Percentiles rank a stretch among this genome's conserved stretches.
phyloP scores from a whole-genome alignment of 768 basidiomycete species.

The Calocybe indica region DNA sequence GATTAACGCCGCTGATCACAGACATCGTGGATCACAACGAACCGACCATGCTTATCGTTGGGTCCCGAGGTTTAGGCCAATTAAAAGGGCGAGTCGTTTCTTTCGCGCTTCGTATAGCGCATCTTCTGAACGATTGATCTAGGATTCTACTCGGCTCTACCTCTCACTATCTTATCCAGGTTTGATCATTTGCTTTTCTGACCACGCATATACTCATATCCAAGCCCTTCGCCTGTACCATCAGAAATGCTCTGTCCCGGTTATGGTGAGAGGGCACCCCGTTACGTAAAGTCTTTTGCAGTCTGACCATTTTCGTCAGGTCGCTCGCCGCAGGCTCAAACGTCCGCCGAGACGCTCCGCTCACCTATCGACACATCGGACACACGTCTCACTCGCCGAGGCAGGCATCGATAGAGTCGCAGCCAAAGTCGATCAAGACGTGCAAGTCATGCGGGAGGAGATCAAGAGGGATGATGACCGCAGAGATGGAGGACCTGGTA shows the following conservation, averaged over 20 bases:
- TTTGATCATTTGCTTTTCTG: constrained; percentile 19
- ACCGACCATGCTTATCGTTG: constrained; percentile 91
- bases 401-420: constrained; percentile 86
- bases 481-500: constrained; percentile 30
- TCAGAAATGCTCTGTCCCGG: constrained; percentile 89
- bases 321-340: constrained; percentile 86
- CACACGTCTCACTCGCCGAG: constrained; percentile 81
- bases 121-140: neutral
- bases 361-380: constrained; percentile 75
- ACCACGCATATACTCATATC: neutral
- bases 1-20: constrained; percentile 11
- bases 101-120: neutral
- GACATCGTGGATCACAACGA: constrained; percentile 85
- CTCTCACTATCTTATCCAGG: constrained; percentile 89
- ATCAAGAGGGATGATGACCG: constrained; percentile 63
- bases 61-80: constrained; percentile 85
- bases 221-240: neutral
- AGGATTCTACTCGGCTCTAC: constrained; percentile 93
- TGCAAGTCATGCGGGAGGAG: constrained; percentile 75
- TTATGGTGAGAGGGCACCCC: constrained; percentile 52
- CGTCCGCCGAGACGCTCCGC: constrained; percentile 78
- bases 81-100: constrained; percentile 62
- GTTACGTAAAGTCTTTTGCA: constrained; percentile 1
- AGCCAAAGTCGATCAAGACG: constrained; percentile 79
- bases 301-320: constrained; percentile 15